phyloP scores from a whole-genome alignment of 2,329 filamentous ascomycete species.

The Fusarium denticulatum region DNA sequence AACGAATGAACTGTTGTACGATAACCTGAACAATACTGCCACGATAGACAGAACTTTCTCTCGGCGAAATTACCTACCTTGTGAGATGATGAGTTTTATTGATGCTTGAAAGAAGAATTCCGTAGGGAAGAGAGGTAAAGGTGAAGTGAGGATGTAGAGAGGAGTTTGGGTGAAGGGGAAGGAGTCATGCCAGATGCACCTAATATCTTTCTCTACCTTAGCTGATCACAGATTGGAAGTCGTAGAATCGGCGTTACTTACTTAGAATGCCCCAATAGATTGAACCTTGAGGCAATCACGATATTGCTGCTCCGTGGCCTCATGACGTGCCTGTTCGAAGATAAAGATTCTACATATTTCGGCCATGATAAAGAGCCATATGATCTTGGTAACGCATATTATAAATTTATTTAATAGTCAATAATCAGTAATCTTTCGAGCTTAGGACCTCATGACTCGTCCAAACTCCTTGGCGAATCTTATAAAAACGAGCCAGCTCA shows the following conservation, averaged over 20 bases:
- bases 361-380: not conserved
- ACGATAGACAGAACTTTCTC: conserved; percentile 2
- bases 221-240: not conserved
- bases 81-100: conserved; percentile 24
- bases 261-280: not conserved
- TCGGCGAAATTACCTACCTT: conserved; percentile 5
- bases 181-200: conserved; percentile 30
- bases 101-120: conserved; percentile 35
- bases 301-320: not conserved
- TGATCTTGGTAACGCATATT: not conserved
- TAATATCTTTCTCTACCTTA: not conserved
- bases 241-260: not conserved
- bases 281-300: not conserved
- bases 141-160: conserved; percentile 15
- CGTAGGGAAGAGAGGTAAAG: conserved; percentile 35
- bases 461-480: not conserved
- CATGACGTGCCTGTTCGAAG: not conserved
- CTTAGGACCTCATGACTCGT: not conserved
- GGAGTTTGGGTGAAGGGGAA: conserved; percentile 24
- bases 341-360: not conserved
- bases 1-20: conserved; percentile 36
- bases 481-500: not conserved
- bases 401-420: not conserved
- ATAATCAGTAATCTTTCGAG: not conserved
- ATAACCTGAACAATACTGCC: conserved; percentile 24